These are phyloP conservation scores for Acer saccharum DNA, from an alignment of 345 rosid species.

Conservation along the genomic window DNA sequence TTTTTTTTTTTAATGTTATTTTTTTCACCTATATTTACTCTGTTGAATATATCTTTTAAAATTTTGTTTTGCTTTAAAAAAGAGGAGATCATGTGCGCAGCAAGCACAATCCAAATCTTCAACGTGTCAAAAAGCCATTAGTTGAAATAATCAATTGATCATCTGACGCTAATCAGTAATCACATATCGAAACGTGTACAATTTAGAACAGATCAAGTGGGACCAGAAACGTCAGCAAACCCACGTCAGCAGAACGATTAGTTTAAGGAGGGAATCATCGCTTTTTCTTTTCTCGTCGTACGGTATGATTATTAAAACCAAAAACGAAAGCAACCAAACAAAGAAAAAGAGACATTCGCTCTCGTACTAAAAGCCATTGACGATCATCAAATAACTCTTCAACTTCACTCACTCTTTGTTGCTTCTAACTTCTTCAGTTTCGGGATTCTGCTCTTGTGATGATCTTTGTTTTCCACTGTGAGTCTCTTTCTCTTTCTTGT, in stretches of 20 bases:
- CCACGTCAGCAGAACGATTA: background rate
- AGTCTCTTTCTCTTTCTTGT: slow-evolving; percentile 2
- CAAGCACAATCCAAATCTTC: background rate
- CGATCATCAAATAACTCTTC: background rate
- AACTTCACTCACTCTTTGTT: background rate
- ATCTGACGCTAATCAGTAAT: no score
- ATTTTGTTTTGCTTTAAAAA: no score
- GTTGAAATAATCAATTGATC: no score
- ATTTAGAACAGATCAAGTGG: background rate
- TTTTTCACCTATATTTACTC: no score
- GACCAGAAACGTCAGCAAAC: background rate
- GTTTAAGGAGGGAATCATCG: background rate
- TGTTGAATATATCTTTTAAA: no score
- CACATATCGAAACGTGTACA: no score
- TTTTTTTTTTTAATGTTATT: no score
- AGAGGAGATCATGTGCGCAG: no score
- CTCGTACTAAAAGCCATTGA: background rate
- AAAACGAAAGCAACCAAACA: background rate
- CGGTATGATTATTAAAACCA: background rate
- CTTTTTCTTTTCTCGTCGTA: background rate
- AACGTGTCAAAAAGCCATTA: background rate
- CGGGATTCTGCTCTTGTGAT: background rate
- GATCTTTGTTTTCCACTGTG: background rate
- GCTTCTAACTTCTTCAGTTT: background rate
- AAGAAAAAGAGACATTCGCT: background rate